Percentiles rank a stretch among this genome's conserved stretches.
phyloP scores from a whole-genome alignment of 306 rosid species.

The Citrullus amarus region DNA sequence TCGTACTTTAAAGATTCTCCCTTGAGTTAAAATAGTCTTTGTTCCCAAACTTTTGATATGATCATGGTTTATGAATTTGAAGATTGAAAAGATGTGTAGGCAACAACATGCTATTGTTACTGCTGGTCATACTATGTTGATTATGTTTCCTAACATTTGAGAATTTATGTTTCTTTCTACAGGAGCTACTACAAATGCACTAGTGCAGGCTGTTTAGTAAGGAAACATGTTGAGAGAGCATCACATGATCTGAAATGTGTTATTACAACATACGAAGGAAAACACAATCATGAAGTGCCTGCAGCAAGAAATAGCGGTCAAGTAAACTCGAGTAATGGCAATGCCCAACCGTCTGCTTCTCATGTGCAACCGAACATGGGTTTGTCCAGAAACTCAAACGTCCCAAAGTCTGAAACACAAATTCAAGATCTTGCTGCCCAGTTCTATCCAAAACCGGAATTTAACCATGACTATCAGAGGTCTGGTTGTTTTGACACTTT shows the following conservation, averaged over 20 bases:
- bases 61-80: background rate
- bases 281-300: conserved; percentile 78
- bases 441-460: conserved; percentile 59
- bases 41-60: background rate
- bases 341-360: conserved; percentile 18
- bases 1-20: background rate
- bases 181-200: conserved; percentile 99
- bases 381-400: conserved; percentile 22
- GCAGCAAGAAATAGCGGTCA: conserved; percentile 57
- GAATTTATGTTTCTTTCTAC: background rate
- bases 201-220: conserved; percentile 65
- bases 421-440: conserved; percentile 33
- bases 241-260: conserved; percentile 62
- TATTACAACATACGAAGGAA: conserved; percentile 76
- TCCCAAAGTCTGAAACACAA: conserved; percentile 32
- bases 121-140: background rate
- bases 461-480: conserved; percentile 33
- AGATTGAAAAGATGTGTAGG: background rate
- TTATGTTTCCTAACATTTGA: background rate
- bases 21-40: background rate
- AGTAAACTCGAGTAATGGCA: conserved; percentile 26
- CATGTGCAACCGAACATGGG: conserved; percentile 30
- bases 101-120: background rate
- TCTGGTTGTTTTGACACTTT: conserved; percentile 39
- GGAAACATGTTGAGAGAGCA: conserved; percentile 94